Evolutionary conservation across 495 filamentous ascomycete species (phyloP).

Genomic region (Hyaloscypha finlandica): DNA sequence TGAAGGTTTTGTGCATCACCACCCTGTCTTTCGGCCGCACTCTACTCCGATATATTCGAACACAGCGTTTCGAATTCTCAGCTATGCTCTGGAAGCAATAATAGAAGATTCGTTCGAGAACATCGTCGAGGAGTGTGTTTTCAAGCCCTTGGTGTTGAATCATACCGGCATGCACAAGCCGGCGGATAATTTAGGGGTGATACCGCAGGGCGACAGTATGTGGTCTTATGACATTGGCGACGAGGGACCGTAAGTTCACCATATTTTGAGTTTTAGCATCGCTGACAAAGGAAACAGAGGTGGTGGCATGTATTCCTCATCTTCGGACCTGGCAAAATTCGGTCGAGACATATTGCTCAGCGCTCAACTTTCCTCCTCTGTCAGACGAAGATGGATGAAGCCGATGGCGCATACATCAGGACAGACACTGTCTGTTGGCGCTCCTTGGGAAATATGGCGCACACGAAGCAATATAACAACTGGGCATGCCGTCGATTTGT

Average conservation of each 20-base stretch:
- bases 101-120: conserved; percentile 31
- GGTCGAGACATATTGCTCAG: conserved; percentile 56
- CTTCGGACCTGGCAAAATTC: conserved; percentile 51
- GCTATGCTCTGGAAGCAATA: conserved; percentile 40
- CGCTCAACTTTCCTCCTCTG: conserved; percentile 43
- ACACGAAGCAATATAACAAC: conserved; percentile 33
- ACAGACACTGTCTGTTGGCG: conserved; percentile 46
- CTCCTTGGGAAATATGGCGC: conserved; percentile 60
- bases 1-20: conserved; percentile 35
- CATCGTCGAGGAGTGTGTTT: conserved; percentile 22
- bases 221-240: conserved; percentile 32
- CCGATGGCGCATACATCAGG: conserved; percentile 52
- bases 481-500: conserved; percentile 42
- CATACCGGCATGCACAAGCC: conserved; percentile 30
- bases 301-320: conserved; percentile 59
- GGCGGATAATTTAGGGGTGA: conserved; percentile 26
- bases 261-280: no score
- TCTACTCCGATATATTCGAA: conserved; percentile 44
- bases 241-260: conserved; percentile 36
- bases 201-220: conserved; percentile 34
- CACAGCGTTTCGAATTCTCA: conserved; percentile 41
- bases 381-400: conserved; percentile 60
- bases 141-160: conserved; percentile 37
- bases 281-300: conserved; percentile 36
- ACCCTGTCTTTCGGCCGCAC: conserved; percentile 40